Evolutionary conservation across 176 grass and related monocot genomes (phyloP).

Genomic region (Rhynchospora tenuis): DNA sequence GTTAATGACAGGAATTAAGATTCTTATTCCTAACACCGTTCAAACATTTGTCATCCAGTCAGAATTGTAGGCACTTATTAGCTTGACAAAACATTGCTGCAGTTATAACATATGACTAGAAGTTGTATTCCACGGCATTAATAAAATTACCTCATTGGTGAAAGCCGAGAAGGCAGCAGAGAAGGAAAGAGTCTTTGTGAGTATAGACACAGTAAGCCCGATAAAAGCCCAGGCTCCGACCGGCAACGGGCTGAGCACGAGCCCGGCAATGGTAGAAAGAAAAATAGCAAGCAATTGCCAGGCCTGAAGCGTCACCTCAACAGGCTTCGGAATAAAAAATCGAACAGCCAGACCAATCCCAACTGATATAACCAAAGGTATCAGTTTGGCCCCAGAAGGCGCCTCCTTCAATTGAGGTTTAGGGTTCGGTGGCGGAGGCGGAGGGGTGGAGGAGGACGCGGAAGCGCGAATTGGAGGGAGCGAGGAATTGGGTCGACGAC

Average conservation of each 20-base stretch:
- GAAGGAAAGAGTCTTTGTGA: constrained; percentile 78
- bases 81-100: neutral
- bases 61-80: neutral
- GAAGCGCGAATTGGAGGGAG: constrained; percentile 18
- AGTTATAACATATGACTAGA: neutral
- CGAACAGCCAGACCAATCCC: constrained; percentile 61
- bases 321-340: constrained; percentile 56
- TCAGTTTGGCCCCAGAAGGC: constrained; percentile 36
- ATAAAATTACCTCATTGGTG: constrained; percentile 75
- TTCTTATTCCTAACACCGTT: neutral
- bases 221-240: constrained; percentile 94
- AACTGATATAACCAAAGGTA: constrained; percentile 54
- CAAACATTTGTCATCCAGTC: neutral
- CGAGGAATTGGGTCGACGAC: constrained; percentile 3
- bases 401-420: neutral
- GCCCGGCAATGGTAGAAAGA: constrained; percentile 74
- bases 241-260: constrained; percentile 74
- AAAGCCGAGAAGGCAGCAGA: constrained; percentile 76
- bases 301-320: constrained; percentile 56
- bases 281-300: constrained; percentile 95
- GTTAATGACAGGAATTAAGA: neutral
- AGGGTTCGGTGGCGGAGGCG: neutral
- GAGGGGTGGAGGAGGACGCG: constrained; percentile 20
- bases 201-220: constrained; percentile 60
- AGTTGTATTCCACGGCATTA: neutral